Evolutionary conservation across 345 rosid species (phyloP), one percentile per base, ranked within the genome.

Genomic region (Populus davidiana): DNA sequence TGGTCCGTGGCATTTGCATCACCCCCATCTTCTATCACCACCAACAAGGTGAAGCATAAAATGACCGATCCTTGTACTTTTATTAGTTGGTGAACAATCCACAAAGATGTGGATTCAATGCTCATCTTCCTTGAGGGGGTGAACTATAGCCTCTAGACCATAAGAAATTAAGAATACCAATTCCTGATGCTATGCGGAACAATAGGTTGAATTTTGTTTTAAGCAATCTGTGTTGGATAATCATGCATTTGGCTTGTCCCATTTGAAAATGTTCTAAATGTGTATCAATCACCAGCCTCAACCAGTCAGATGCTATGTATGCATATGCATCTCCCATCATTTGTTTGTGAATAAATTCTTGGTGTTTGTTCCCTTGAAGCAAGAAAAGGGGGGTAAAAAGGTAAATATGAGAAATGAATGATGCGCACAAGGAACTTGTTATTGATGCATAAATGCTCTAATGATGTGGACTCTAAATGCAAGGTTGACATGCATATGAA

Each of bases 1-100:
- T 96, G 99, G 98, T 93, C 98, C 68, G 82, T 93, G 71, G 92
- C 91, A 70, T 73, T 86, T 84, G 81, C 93, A 74, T 85, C 98
- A 39, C 82, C 90, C 54, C 88, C 92, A 47, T 92, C 96, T 80
- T 93, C 97, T 35, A 86, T 91, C 62, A 87, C 92, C 62, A 72
- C 88, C 31, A 91, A 89, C 87, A 93, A 92, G 96, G 99, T 92
- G 18, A 41, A 41, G 43, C 44, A 41, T 52, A 52, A 44, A 5
- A 52, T 17, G 59, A 52, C 59, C 3, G 7, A 52, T 6, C 59
- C 23, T 52, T 52, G 59, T 5, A 20, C 59, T 52, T 20, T 18
- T 52, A 18, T 6, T 52, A 2, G n/a, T 52, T 52, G 59, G 23
- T 18, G n/a, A 52, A 7, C n/a, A 52, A 52, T 7, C n/a, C 59